phyloP scores from a whole-genome alignment of 2,329 filamentous ascomycete genomes.

The Coniella lustricola region DNA sequence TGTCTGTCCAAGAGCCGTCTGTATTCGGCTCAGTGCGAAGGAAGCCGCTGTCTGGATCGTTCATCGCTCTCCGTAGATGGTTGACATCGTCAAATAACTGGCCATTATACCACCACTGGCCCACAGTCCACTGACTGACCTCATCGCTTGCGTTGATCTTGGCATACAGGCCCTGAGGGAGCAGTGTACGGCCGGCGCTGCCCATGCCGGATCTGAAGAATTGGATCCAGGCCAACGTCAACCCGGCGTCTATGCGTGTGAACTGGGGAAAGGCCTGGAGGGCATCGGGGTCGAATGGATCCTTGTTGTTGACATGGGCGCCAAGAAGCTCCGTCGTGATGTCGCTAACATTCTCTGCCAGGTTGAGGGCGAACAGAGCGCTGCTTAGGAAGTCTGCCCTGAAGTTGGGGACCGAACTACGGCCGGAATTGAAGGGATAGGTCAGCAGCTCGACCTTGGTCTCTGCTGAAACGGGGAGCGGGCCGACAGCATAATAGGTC shows the following conservation, averaged over 20 bases:
- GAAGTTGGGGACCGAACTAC: conserved; percentile 29
- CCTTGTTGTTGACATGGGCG: conserved; percentile 26
- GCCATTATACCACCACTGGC: conserved; percentile 18
- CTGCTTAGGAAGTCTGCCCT: conserved; percentile 27
- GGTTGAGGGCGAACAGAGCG: conserved; percentile 27
- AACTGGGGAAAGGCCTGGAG: conserved; percentile 29
- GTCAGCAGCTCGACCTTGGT: conserved; percentile 33
- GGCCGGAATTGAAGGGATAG: conserved; percentile 37
- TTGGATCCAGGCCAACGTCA: conserved; percentile 33
- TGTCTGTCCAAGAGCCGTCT: conserved; percentile 26
- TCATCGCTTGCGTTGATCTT: conserved; percentile 28
- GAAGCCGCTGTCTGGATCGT: conserved; percentile 2
- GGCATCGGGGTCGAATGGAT: conserved; percentile 26
- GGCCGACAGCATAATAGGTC: conserved; percentile 43
- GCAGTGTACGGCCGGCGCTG: conserved; percentile 26
- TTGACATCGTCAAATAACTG: conserved; percentile 4
- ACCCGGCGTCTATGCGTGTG: conserved; percentile 30
- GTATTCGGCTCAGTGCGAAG: conserved; percentile 7
- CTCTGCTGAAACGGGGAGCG: conserved; percentile 34
- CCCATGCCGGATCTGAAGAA: conserved; percentile 34
- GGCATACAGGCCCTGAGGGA: conserved; percentile 38
- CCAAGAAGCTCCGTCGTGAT: conserved; percentile 34
- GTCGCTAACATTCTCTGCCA: conserved; percentile 28
- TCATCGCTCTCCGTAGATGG: conserved; percentile 2
- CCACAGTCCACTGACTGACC: conserved; percentile 16